Base-by-base conservation (phyloP, 441 rosid species). In the Adansonia madagascariensis region DNA sequence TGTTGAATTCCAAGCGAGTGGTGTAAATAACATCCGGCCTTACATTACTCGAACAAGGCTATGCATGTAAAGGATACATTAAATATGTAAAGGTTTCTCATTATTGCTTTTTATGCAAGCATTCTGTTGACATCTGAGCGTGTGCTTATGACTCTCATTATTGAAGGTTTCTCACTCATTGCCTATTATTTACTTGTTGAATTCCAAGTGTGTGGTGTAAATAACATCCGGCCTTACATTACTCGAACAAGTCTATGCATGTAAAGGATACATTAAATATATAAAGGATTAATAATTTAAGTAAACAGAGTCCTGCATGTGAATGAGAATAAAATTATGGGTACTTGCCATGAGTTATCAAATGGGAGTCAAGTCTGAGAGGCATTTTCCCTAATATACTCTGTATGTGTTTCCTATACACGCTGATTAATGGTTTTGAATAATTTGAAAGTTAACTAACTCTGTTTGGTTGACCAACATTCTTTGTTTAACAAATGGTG, bases 381-480 rank as follows among this genome's bases (percentile, higher is more conserved):
- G 46, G 31, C 12, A 11, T 35, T 71, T 8, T 55, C 2, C 4
- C 12, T 2, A 6, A 6, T 17, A 5, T 10, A 35, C 17, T n/a
- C 31, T 17, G 17, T 10, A 11, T 55, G 18, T 55, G 15, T 35
- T 72, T 2, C 27, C 27, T 18, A 35, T 15, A 35, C 27, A 3
- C 24, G 35, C 35, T 35, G 52, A 39, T 35, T 9, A 55, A 39
- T 72, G 64, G 27, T 72, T 50, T 55, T 56, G 6, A 55, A 35
- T 60, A 47, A 43, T 43, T 50, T 73, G 57, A 22, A 76, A 78
- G 41, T 41, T 57, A 44, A 35, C 15, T 27, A 52, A 6, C 68
- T 73, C 49, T 64, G 62, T 66, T 46, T 60, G 20, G 52, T 47
- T 60, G 61, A 27, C 52, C 75, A 17, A 63, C 76, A 57, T 20